Evolutionary conservation across 1,284 basidiomycete genomes (phyloP).

Genomic region (Puccinia polysora): DNA sequence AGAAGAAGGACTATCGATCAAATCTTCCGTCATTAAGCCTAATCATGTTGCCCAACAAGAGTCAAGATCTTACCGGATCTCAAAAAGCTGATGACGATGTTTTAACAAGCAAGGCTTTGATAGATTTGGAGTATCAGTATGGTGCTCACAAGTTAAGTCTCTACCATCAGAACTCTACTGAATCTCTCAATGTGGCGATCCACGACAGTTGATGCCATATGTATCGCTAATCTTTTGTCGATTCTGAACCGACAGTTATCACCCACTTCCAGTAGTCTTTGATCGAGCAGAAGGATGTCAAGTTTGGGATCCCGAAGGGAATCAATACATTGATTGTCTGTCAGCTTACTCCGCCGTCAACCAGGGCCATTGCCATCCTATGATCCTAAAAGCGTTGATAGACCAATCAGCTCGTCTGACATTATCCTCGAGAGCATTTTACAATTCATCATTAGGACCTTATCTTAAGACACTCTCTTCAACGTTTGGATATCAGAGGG

Average conservation of each 20-base stretch:
- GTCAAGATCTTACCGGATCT: too few species aligned
- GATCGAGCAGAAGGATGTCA: conserved; percentile 82
- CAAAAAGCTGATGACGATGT: neutral
- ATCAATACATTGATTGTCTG: conserved; percentile 65
- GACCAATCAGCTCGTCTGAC: conserved; percentile 85
- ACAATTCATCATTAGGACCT: conserved; percentile 82
- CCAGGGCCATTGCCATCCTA: conserved; percentile 90
- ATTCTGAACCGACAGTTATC: conserved; percentile 71
- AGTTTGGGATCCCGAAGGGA: conserved; percentile 84
- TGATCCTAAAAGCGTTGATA: conserved; percentile 73
- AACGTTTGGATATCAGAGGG: conserved; percentile 86
- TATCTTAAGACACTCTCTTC: conserved; percentile 82
- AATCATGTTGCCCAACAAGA: too few species aligned
- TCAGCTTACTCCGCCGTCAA: conserved; percentile 86
- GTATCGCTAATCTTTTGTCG: too few species aligned
- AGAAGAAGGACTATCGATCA: too few species aligned
- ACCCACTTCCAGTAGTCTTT: conserved; percentile 91
- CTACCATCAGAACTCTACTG: neutral
- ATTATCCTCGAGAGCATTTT: conserved; percentile 91
- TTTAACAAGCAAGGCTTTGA: conserved; percentile 61
- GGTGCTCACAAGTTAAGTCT: conserved; percentile 74
- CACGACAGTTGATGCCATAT: neutral
- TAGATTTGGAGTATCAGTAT: conserved; percentile 74
- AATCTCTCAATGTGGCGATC: neutral
- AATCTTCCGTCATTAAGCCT: too few species aligned